Evolutionary conservation across 441 rosid genomes (phyloP), one percentile per base, ranked within the genome.

Genomic region (Euphorbia corollata): DNA sequence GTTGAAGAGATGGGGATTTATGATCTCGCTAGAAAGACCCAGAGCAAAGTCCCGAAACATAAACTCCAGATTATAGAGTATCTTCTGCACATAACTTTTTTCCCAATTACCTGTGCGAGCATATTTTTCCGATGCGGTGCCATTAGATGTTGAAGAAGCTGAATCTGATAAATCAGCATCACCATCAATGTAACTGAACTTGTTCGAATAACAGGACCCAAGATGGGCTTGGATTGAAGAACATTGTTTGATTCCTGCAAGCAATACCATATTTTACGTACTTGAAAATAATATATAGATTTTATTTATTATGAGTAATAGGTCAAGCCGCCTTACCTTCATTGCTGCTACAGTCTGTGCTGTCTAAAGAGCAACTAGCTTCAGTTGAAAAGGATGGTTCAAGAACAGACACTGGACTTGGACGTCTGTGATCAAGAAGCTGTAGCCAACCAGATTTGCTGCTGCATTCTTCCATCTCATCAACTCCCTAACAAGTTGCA

Each of bases 1-100:
- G 50, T 90, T 81, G 62, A 88, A 91, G 57, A 90, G 86, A 65
- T 71, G 83, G 27, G 88, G 88, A 22, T 81, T 84, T 72, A 87
- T 63, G 58, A 88, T 65, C 67, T 73, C 71, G 3, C 76, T 73
- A 53, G 82, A 68, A 71, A 55, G 71, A 10, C 92, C 89, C 66
- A 80, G 47, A 8, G 84, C 73, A 24, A 83, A 84, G 80, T 95
- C 89, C 69, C 81, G 85, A 43, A 86, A 85, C 92, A 79, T 82
- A 73, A 79, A 59, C 24, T 95, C 96, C 39, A 85, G 59, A 38
- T 85, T 81, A 50, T 70, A 75, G 16, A 90, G 82, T n/a, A 90
- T 70, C 65, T 73, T 77, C 53, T 70, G 86, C 69, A 86, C 68
- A 65, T 87, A 91, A 61, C 74, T 81, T 0, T 82, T 68, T 79